Conservation (phyloP, 2,329 filamentous ascomycete species). For the Claviceps spartinae region DNA sequence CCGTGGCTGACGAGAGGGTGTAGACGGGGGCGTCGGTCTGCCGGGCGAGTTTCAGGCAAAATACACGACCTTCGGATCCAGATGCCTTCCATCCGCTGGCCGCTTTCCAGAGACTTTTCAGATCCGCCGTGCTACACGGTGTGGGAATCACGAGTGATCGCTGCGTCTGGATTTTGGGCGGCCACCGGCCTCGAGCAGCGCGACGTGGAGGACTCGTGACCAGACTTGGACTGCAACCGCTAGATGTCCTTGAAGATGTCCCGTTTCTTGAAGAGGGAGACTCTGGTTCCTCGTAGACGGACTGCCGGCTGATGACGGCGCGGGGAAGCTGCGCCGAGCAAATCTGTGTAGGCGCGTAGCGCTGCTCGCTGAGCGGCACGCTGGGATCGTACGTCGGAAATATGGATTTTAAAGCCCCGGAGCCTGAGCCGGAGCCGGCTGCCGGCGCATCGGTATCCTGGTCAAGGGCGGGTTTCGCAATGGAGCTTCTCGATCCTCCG, state of each 20-base stretch:
- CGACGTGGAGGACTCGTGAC: slow-evolving; percentile 13
- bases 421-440: slow-evolving; percentile 11
- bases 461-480: slow-evolving; percentile 38
- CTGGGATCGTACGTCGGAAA: slow-evolving; percentile 63
- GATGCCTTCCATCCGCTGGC: slow-evolving; percentile 57
- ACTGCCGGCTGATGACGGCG: slow-evolving; percentile 50
- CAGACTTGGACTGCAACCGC: no score
- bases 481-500: slow-evolving; percentile 39
- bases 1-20: slow-evolving; percentile 42
- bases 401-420: slow-evolving; percentile 46
- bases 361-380: slow-evolving; percentile 51
- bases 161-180: slow-evolving; percentile 18
- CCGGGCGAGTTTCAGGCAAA: slow-evolving; percentile 42
- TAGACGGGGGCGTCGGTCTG: slow-evolving; percentile 51
- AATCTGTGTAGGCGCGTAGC: slow-evolving; percentile 55
- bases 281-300: slow-evolving; percentile 30
- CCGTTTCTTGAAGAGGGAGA: not conserved
- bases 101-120: slow-evolving; percentile 54
- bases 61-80: slow-evolving; percentile 42
- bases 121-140: slow-evolving; percentile 44
- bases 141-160: slow-evolving; percentile 33
- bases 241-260: no score
- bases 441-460: slow-evolving; percentile 17
- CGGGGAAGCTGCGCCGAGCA: slow-evolving; percentile 50
- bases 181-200: slow-evolving; percentile 9